A percentile compares a stretch with the other conserved stretches of the same genome.
Conservation (phyloP, 768 basidiomycete species). For the Paxillus ammoniavirescens region DNA sequence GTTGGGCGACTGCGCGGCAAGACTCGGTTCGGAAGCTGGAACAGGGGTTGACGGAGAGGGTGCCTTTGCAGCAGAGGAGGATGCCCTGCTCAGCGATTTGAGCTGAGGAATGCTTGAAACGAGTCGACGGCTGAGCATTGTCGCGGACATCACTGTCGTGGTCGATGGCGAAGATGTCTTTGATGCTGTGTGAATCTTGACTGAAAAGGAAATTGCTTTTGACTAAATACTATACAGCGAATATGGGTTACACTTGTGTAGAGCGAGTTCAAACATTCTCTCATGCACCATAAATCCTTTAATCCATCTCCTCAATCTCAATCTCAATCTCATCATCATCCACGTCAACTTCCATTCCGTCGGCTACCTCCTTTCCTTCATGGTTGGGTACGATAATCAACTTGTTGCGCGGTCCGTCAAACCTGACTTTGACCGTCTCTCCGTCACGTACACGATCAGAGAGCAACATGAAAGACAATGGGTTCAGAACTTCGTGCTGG, state of each 20-base stretch:
- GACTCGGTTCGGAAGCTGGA: conserved; percentile 26
- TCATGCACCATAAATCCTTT: conserved; percentile 8
- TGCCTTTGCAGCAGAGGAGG: conserved; percentile 20
- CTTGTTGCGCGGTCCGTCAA: conserved; percentile 81
- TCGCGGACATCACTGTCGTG: conserved; percentile 4
- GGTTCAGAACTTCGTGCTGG: conserved; percentile 90
- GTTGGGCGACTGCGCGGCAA: conserved; percentile 79
- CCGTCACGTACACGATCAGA: conserved; percentile 80
- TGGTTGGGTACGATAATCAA: conserved; percentile 84
- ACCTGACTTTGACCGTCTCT: conserved; percentile 71
- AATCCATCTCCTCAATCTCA: conserved; percentile 66
- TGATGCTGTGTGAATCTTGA: neutral
- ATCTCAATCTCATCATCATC: conserved; percentile 52
- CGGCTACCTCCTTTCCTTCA: conserved; percentile 42
- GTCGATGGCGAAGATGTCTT: conserved; percentile 2
- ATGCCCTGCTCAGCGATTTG: conserved; percentile 17
- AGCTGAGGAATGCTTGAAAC: conserved; percentile 16
- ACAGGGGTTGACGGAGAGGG: conserved; percentile 6
- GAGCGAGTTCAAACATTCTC: conserved; percentile 16
- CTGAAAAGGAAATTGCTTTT: conserved; percentile 15
- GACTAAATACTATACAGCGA: neutral
- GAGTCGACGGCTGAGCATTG: conserved; percentile 30
- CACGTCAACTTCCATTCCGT: conserved; percentile 60
- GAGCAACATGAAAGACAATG: conserved; percentile 81
- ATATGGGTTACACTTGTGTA: neutral